phyloP scores from a whole-genome alignment of 495 filamentous ascomycete genomes.

The Durotheca rogersii region DNA sequence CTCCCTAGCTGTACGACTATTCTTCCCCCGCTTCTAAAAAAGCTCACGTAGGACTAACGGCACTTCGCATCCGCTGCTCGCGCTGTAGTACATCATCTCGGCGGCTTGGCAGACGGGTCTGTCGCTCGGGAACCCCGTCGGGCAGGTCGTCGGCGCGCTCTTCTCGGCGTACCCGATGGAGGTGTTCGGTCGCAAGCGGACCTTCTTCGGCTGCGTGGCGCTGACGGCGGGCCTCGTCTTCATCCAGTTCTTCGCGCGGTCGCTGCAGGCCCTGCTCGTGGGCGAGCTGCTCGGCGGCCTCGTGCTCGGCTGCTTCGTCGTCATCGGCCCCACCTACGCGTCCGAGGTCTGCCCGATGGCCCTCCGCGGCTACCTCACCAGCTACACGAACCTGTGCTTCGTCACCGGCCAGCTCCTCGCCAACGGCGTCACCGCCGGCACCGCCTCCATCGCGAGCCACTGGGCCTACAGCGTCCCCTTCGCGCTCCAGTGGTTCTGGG shows the following conservation, averaged over 20 bases:
- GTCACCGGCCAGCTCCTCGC: conserved; percentile 64
- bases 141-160: conserved; percentile 50
- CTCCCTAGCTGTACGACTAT: too few relatives aligned
- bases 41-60: too few relatives aligned
- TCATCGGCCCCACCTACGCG: conserved; percentile 61
- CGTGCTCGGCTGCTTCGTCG: conserved; percentile 54
- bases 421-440: conserved; percentile 54
- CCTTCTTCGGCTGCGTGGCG: conserved; percentile 44
- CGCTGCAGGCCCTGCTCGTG: conserved; percentile 43
- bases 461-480: conserved; percentile 62
- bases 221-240: conserved; percentile 53
- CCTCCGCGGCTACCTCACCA: conserved; percentile 57
- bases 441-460: conserved; percentile 40
- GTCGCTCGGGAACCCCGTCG: conserved; percentile 46
- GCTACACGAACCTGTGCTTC: conserved; percentile 66
- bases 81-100: conserved; percentile 43
- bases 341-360: conserved; percentile 62
- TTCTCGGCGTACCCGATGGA: conserved; percentile 50
- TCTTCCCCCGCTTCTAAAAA: too few relatives aligned
- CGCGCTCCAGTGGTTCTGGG: conserved; percentile 68
- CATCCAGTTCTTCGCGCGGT: conserved; percentile 58
- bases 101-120: conserved; percentile 53
- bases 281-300: conserved; percentile 57
- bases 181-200: conserved; percentile 47
- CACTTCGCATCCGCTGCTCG: too few relatives aligned